Evolutionary conservation across 306 rosid genomes (phyloP).

Genomic region (Cicer pinnatifidum): DNA sequence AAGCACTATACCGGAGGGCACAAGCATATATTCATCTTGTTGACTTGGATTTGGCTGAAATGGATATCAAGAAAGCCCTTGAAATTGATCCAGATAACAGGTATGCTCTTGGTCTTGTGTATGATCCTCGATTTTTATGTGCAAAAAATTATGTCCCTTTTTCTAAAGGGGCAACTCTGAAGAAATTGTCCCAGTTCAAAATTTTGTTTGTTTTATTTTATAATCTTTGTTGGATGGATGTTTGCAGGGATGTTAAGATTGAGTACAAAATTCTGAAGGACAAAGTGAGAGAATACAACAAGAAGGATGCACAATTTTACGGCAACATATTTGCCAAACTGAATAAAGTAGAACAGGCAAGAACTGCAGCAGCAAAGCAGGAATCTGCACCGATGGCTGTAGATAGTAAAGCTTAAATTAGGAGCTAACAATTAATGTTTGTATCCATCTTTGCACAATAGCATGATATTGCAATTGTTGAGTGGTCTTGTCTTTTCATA

Average conservation of each 20-base stretch:
- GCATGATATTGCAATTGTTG: neutral
- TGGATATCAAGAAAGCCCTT: constrained; percentile 92
- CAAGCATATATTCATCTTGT: constrained; percentile 79
- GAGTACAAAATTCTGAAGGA: constrained; percentile 84
- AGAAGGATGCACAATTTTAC: constrained; percentile 80
- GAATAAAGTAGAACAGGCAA: constrained; percentile 58
- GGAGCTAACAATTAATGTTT: neutral
- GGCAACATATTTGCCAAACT: constrained; percentile 85
- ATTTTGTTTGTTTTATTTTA: neutral
- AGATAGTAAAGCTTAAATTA: constrained; percentile 60
- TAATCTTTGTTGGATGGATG: neutral
- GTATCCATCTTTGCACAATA: neutral
- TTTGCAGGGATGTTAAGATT: constrained; percentile 76
- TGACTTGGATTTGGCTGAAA: constrained; percentile 88
- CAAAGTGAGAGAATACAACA: constrained; percentile 76
- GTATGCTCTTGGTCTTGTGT: constrained; percentile 38
- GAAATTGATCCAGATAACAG: constrained; percentile 88
- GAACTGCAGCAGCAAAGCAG: constrained; percentile 47
- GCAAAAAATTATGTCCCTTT: neutral
- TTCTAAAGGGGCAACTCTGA: neutral
- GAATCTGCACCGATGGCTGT: constrained; percentile 64
- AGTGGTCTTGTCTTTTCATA: constrained; percentile 1
- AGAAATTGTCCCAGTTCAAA: neutral
- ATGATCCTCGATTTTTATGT: neutral
- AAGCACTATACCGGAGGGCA: constrained; percentile 92